Evolutionary conservation across 1,139 yeast species (phyloP), one percentile per base, ranked within the genome.

Genomic region (Yamadazyma membranifaciens): DNA sequence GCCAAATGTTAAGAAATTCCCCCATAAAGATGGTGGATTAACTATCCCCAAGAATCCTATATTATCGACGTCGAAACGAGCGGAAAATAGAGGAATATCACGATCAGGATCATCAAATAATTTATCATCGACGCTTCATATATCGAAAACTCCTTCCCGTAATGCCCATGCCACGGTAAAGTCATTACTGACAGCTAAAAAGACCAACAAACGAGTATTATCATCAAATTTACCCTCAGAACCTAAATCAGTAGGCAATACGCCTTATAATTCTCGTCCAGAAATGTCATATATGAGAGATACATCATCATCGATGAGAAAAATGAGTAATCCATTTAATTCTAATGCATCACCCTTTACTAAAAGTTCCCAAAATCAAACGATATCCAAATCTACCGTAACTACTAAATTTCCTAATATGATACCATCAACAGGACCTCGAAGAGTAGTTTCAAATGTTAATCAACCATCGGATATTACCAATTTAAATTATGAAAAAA

Each of bases 241-340:
- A 13, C 15, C 41, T 1, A 38, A 39, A 22, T 40, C 45, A 3
- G 42, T 35, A 5, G 43, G 45, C 9, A 36, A 35, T 12, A 45
- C 49, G 1, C 49, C 48, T 2, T 34, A 24, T 25, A 27, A 2
- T 20, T 24, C 32, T 22, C 26, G 9, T 16, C 28, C 34, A 11
- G 45, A 40, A 14, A 29, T 47, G 14, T 46, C 51, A 5, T 51
- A 50, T 30, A 51, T 51, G 55, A 48, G 41, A 40, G 51, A 45
- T 11, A 51, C 55, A 2, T 41, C 50, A 9, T 48, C 52, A 6
- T 50, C 54, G 1, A 29, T 41, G 33, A 40, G 47, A 20, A 45
- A 44, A 34, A 38, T 35, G 13, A 33, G 45, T 9, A 50, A 41
- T 40, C 52, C 52, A 4, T 45, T 47, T 32, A 44, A 42, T 32